Evolutionary conservation across 2,329 filamentous ascomycete species (phyloP).

Genomic region (Hyphodiscus sp.): DNA sequence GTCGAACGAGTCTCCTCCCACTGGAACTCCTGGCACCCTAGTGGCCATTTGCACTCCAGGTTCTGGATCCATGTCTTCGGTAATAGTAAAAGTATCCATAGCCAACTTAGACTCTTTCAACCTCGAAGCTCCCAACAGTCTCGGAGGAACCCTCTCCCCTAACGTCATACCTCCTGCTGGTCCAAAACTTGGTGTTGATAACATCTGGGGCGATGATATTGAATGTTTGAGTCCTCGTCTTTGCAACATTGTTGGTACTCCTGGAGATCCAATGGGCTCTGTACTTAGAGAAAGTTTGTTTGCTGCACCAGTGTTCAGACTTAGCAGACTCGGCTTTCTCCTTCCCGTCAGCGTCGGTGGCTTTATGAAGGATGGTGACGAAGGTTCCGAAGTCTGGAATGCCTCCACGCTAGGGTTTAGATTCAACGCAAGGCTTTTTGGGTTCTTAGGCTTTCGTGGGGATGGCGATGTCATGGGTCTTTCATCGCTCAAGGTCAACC

Average conservation of each 20-base stretch:
- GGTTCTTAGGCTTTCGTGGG: slow-evolving; percentile 68
- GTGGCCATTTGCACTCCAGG: slow-evolving; percentile 53
- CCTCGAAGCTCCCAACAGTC: slow-evolving; percentile 22
- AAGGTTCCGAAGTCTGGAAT: slow-evolving; percentile 44
- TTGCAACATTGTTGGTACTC: slow-evolving; percentile 52
- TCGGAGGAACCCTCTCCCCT: slow-evolving; percentile 34
- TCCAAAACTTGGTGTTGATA: slow-evolving; percentile 53
- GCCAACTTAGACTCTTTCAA: slow-evolving; percentile 25
- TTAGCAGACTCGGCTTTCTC: slow-evolving; percentile 70
- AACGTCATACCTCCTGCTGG: slow-evolving; percentile 58
- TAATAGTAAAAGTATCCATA: slow-evolving; percentile 25
- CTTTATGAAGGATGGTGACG: slow-evolving; percentile 73
- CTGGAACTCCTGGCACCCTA: slow-evolving; percentile 39
- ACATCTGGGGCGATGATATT: slow-evolving; percentile 60
- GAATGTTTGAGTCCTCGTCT: slow-evolving; percentile 60
- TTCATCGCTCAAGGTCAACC: slow-evolving; percentile 35
- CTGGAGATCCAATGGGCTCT: slow-evolving; percentile 50
- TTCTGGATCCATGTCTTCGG: slow-evolving; percentile 36
- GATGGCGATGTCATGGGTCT: slow-evolving; percentile 63
- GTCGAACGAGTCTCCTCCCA: slow-evolving; percentile 55
- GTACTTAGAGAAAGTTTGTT: slow-evolving; percentile 38
- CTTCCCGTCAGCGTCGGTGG: slow-evolving; percentile 61
- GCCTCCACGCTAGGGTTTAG: slow-evolving; percentile 45
- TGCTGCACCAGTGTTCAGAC: slow-evolving; percentile 65
- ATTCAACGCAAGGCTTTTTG: slow-evolving; percentile 78